Conservation (phyloP, 1,284 basidiomycete genomes). For the Cutaneotrichosporon sp. region DNA sequence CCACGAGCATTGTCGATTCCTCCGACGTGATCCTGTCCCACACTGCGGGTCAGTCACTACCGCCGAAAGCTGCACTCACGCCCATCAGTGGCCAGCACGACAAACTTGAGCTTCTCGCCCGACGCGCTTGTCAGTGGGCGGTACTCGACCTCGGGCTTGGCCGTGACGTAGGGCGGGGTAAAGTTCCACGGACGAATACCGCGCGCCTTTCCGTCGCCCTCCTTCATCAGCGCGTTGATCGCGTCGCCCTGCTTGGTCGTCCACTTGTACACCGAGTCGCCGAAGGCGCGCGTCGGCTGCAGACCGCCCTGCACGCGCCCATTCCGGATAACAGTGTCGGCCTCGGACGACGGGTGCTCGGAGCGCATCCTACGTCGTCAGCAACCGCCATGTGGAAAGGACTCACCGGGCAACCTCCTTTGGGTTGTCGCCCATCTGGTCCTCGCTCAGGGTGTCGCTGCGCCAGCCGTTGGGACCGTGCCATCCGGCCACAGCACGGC, state of each 20-base stretch:
- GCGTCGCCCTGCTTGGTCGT: constrained; percentile 62
- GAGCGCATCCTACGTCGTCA: constrained; percentile 64
- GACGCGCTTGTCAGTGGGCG: constrained; percentile 53
- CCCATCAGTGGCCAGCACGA: constrained; percentile 88
- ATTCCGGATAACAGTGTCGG: constrained; percentile 70
- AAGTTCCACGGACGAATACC: constrained; percentile 58
- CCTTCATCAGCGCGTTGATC: constrained; percentile 61
- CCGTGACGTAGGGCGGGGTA: constrained; percentile 92
- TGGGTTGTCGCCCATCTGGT: constrained; percentile 89
- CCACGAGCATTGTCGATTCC: constrained; percentile 86
- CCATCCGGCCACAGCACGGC: constrained; percentile 89
- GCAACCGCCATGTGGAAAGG: neutral
- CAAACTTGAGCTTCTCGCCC: constrained; percentile 56
- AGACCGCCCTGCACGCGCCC: constrained; percentile 88
- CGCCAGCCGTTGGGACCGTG: constrained; percentile 58
- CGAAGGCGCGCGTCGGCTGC: constrained; percentile 83
- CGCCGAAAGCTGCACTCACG: constrained; percentile 40
- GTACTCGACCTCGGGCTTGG: constrained; percentile 82
- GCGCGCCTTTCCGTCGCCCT: constrained; percentile 61
- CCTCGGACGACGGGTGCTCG: constrained; percentile 82
- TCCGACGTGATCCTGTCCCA: constrained; percentile 95
- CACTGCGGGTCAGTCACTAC: constrained; percentile 45
- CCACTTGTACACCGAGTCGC: constrained; percentile 90
- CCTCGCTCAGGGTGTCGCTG: constrained; percentile 85
- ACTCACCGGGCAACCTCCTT: constrained; percentile 58